Conservation (phyloP, 2,329 filamentous ascomycete species). For the Furcasterigmium sp. region DNA sequence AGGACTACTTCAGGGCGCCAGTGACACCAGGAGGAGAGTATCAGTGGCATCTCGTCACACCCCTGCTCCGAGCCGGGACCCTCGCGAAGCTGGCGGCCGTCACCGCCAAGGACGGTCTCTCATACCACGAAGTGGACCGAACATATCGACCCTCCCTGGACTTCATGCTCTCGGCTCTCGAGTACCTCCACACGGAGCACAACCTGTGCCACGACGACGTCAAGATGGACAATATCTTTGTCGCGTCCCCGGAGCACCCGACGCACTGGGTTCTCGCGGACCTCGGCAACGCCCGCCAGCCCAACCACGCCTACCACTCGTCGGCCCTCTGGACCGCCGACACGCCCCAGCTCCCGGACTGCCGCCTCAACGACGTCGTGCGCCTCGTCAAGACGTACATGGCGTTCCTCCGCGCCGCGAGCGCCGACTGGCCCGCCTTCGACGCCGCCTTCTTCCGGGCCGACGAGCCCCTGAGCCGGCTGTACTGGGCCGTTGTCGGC, state of each 20-base stretch:
- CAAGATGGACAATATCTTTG: slow-evolving; percentile 25
- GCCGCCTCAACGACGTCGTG: slow-evolving; percentile 24
- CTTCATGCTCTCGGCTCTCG: slow-evolving; percentile 18
- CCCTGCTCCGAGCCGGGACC: slow-evolving; percentile 18
- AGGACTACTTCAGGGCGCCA: slow-evolving; percentile 22
- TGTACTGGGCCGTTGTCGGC: slow-evolving; percentile 18
- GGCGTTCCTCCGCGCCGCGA: slow-evolving; percentile 18
- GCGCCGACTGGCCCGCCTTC: slow-evolving; percentile 15
- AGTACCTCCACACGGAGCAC: slow-evolving; percentile 16
- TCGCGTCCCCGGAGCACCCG: slow-evolving; percentile 8
- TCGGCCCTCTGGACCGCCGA: slow-evolving; percentile 21
- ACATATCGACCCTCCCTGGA: slow-evolving; percentile 22
- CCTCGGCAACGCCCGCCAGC: slow-evolving; percentile 23
- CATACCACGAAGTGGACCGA: slow-evolving; percentile 20
- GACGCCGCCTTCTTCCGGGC: slow-evolving; percentile 18
- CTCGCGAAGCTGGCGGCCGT: slow-evolving; percentile 17
- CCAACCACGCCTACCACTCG: slow-evolving; percentile 21
- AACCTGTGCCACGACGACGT: slow-evolving; percentile 26
- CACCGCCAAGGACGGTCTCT: slow-evolving; percentile 6
- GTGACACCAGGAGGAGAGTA: slow-evolving; percentile 3
- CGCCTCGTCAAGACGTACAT: slow-evolving; percentile 23
- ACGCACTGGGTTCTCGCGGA: slow-evolving; percentile 24
- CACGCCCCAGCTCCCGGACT: slow-evolving; percentile 22
- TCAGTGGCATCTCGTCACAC: slow-evolving; percentile 23
- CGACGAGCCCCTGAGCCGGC: slow-evolving; percentile 14